phyloP scores from a whole-genome alignment of 257 asterid genomes.

The Plantago elongata region DNA sequence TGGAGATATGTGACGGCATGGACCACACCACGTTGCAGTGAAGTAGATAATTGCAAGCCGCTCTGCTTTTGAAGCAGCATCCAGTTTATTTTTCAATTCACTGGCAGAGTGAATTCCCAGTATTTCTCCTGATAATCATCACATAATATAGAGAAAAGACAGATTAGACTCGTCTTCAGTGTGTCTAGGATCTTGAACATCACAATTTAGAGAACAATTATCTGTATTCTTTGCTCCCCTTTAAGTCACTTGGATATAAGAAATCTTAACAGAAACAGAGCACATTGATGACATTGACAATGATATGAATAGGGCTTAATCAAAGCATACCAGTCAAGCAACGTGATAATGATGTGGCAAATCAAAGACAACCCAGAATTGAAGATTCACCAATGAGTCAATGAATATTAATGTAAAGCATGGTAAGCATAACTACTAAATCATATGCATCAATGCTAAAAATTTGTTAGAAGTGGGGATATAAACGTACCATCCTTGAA shows the following conservation, averaged over 20 bases:
- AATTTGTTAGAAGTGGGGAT: not conserved
- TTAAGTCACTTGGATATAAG: no score
- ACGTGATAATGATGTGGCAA: no score
- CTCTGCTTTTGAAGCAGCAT: conserved; percentile 43
- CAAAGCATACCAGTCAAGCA: no score
- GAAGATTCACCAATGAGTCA: no score
- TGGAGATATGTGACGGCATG: conserved; percentile 64
- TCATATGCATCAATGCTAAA: not conserved
- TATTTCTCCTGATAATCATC: conserved; percentile 43
- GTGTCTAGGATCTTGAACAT: not conserved
- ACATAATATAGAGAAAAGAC: no score
- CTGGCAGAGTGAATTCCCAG: conserved; percentile 41
- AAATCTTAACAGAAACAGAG: no score
- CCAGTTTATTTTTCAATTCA: conserved; percentile 42
- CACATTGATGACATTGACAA: no score
- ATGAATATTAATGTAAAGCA: no score
- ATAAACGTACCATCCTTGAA: conserved; percentile 54
- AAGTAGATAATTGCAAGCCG: conserved; percentile 63
- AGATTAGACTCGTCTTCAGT: not conserved
- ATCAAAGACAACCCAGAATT: no score
- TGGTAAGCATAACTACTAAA: not conserved
- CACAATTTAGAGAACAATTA: no score
- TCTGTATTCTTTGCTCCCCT: no score
- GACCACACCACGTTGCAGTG: conserved; percentile 87
- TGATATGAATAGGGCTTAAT: no score